Base-by-base conservation (phyloP, 768 basidiomycete species). In the Dioszegia crocea region DNA sequence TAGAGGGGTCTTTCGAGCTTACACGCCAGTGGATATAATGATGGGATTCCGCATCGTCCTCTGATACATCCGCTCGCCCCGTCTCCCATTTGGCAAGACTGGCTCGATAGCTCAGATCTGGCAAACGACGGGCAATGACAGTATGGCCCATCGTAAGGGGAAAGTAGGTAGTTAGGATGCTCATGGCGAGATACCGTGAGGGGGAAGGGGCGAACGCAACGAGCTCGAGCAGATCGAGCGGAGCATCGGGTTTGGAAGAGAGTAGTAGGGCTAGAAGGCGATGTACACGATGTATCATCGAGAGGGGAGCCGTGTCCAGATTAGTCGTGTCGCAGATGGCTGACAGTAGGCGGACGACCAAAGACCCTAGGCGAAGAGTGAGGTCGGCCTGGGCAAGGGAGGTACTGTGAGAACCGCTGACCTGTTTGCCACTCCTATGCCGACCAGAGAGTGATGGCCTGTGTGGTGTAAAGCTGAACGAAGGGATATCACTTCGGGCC, bases 151-250 rank as follows among this genome's bases (percentile, higher is more conserved):
- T 68, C 2, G 84, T 80, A 48, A 80, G 80, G 0, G 88, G 87
- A 85, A 86, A 91, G 58, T 86, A 81, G 5, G 82, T 82, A 10
- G 79, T 73, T 23, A 92, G 76, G 5, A 86, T 73, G 36, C 79
- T 74, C 61, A 86, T 74, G 10, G 87, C 88, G 23, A 78, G 72
- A 43, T 80, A 79, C 26, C 87, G 79, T 23, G 85, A 81, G 52
- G 74, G 80, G 6, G 82, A 73, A 3, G 84, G 81, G 52, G 85
- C 84, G 70, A 86, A 86, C 12, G 88, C 88, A 27, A 85, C 78
- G 30, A 89, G 80, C 61, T 88, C 84, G 10, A 92, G 80, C 1
- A 88, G 56, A 74, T 91, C 89, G 41, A 84, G 79, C 69, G 86
- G 85, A 3, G 83, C 80, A 72, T 91, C 88, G 0, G 82, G 79